Evolutionary conservation across 306 rosid genomes (phyloP).

Genomic region (Medicago lupulina): DNA sequence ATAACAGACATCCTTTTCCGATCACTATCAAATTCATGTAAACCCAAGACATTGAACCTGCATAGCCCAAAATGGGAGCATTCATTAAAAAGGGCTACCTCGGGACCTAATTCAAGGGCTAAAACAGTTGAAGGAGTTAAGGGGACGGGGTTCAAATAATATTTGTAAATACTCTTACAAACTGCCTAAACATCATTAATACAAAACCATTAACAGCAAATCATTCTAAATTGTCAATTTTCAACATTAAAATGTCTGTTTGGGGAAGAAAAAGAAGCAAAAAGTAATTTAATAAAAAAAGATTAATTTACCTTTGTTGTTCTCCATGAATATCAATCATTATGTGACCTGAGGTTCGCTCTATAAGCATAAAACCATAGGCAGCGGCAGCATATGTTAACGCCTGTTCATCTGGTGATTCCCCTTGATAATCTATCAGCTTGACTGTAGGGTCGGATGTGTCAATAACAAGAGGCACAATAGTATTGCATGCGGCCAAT

Average conservation of each 20-base stretch:
- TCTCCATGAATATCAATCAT: slow-evolving; percentile 80
- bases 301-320: slow-evolving; percentile 63
- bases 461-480: slow-evolving; percentile 81
- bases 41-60: slow-evolving; percentile 92
- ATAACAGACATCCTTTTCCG: slow-evolving; percentile 96
- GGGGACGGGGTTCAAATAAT: neutral
- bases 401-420: slow-evolving; percentile 98
- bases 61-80: slow-evolving; percentile 46
- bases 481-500: slow-evolving; percentile 94
- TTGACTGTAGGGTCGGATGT: slow-evolving; percentile 70
- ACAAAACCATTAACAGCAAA: slow-evolving; percentile 17
- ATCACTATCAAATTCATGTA: slow-evolving; percentile 97
- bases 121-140: neutral
- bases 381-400: slow-evolving; percentile 91
- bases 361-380: slow-evolving; percentile 88
- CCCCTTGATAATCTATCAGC: slow-evolving; percentile 95
- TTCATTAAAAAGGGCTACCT: slow-evolving; percentile 32
- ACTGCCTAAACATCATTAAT: neutral
- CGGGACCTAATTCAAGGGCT: neutral
- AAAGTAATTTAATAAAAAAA: slow-evolving; percentile 12
- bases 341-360: slow-evolving; percentile 94
- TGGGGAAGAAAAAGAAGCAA: slow-evolving; percentile 30
- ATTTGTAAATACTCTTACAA: slow-evolving; percentile 16
- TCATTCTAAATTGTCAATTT: neutral
- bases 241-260: slow-evolving; percentile 9